phyloP scores from a whole-genome alignment of 345 rosid genomes.

The Syzygium oleosum region DNA sequence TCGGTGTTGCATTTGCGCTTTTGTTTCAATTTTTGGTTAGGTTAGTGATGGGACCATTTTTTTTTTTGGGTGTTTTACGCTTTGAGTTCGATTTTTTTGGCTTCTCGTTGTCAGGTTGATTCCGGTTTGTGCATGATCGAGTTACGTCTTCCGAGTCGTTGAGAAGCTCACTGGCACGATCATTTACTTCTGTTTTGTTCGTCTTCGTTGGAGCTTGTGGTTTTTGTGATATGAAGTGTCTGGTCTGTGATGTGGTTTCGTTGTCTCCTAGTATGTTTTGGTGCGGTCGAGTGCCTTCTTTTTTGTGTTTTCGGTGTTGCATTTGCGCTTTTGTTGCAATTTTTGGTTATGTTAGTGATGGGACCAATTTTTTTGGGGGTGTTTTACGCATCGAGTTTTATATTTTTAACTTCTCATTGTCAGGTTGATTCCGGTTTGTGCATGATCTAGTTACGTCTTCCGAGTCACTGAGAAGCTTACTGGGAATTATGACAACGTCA shows the following conservation, averaged over 20 bases:
- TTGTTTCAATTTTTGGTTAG: not conserved
- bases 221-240: not conserved
- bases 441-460: not conserved
- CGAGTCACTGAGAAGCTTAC: not conserved
- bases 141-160: too few relatives aligned
- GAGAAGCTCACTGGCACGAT: too few relatives aligned
- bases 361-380: not conserved
- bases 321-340: not conserved
- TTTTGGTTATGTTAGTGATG: not conserved
- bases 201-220: too few relatives aligned
- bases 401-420: not conserved
- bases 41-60: not conserved
- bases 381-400: not conserved
- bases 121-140: too few relatives aligned
- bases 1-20: not conserved
- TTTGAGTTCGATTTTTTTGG: too few relatives aligned
- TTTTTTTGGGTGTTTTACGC: too few relatives aligned
- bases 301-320: not conserved
- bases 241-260: not conserved
- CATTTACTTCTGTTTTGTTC: too few relatives aligned
- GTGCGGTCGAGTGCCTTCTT: not conserved
- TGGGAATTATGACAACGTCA: slow-evolving; percentile 26
- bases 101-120: too few relatives aligned
- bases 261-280: not conserved
- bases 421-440: not conserved